Base-by-base conservation (phyloP, 306 rosid species). In the Prunus persica region DNA sequence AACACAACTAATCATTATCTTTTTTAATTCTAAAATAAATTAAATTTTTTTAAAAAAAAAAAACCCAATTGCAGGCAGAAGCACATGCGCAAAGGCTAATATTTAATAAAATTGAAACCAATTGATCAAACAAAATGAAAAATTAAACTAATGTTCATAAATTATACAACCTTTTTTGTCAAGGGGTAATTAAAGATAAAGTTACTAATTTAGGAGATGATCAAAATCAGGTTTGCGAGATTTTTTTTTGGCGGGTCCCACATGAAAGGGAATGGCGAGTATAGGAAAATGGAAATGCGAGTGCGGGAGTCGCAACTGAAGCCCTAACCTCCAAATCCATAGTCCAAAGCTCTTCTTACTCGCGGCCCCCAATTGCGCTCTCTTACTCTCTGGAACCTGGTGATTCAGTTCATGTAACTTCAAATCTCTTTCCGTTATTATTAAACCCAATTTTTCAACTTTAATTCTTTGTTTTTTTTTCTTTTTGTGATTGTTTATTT, bases 261-360 rank as follows among this genome's bases (percentile, higher is more conserved):
- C 74, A 19, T 28, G 46, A 25, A 60, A 25, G 12, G 19, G 24
- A 1, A 8, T 25, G 66, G 76, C 54, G 66, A 34, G 54, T 55
- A 14, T 38, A 12, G 65, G 54, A 56, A 8, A 43, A 8, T 38
- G 51, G 65, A 56, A 30, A 38, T 72, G 76, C 76, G 54, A 72
- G 66, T 72, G 41, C 47, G 16, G 15, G 52, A 72, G 76, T 72
- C 76, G 54, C 76, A 22, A 56, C 28, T 38, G 54, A 20, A 72
- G 14, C 76, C 76, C 41, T 8, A 72, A 72, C 62, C 76, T 38
- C 10, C 65, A 38, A 34, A 51, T 18, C 74, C 8, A 28, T 15
- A 38, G 22, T 41, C 7, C 32, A 14, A 19, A 46, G 5, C 65
- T 56, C 9, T 72, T 13, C 24, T 51, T 72, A 72, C 76, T 72